Evolutionary conservation across 2,329 filamentous ascomycete genomes (phyloP).

Genomic region (Alternaria conjuncta): DNA sequence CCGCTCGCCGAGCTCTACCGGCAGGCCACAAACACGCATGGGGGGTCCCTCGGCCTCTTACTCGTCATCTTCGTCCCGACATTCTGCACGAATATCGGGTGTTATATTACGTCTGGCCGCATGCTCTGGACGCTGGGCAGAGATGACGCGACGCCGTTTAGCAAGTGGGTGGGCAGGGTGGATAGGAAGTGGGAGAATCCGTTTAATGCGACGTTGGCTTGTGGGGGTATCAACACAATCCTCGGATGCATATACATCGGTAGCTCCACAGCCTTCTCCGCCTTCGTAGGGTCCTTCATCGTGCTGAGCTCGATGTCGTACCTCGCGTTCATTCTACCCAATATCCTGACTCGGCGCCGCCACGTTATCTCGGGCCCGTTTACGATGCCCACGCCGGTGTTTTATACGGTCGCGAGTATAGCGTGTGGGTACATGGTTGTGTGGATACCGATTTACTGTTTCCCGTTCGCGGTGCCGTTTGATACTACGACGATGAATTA

Average conservation of each 20-base stretch:
- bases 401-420: conserved; percentile 59
- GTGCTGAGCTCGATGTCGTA: conserved; percentile 65
- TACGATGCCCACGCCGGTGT: conserved; percentile 52
- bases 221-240: conserved; percentile 59
- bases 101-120: conserved; percentile 66
- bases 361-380: conserved; percentile 64
- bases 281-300: conserved; percentile 67
- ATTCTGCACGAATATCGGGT: conserved; percentile 60
- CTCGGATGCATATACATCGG: conserved; percentile 71
- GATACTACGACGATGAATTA: conserved; percentile 61
- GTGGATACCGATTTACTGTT: conserved; percentile 70
- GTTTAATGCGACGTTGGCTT: conserved; percentile 62
- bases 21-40: conserved; percentile 52
- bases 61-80: conserved; percentile 62
- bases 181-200: conserved; percentile 57
- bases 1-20: conserved; percentile 72
- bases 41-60: conserved; percentile 53
- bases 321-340: conserved; percentile 66
- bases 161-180: conserved; percentile 57
- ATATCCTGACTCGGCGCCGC: conserved; percentile 48
- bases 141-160: conserved; percentile 64
- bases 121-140: conserved; percentile 68
- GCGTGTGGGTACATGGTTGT: conserved; percentile 65
- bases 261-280: conserved; percentile 66
- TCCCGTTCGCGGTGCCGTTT: conserved; percentile 56